A percentile compares a stretch with the other conserved stretches of the same genome.
Evolutionary conservation across 108 stramenopile genomes (phyloP).

Genomic region (Nitzschia sp.): DNA sequence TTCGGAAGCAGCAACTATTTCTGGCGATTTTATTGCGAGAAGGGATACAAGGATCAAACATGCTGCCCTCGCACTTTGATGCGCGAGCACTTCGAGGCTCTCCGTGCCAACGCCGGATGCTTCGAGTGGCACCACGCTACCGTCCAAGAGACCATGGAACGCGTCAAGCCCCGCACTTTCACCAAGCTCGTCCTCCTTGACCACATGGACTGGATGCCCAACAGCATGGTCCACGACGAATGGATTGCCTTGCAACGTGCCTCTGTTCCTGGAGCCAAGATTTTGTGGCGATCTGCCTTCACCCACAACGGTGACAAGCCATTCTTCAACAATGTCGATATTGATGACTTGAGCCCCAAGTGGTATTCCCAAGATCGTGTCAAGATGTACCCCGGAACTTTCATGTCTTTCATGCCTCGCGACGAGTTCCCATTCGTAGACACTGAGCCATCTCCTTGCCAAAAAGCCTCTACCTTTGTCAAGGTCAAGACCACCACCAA

Average conservation of each 20-base stretch:
- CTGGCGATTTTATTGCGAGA: constrained; percentile 58
- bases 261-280: constrained; percentile 51
- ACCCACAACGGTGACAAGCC: constrained; percentile 63
- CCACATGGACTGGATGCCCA: constrained; percentile 73
- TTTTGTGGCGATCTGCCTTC: constrained; percentile 63
- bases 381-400: constrained; percentile 66
- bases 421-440: constrained; percentile 57
- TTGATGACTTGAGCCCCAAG: constrained; percentile 49
- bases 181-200: constrained; percentile 59
- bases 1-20: constrained; percentile 58
- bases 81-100: constrained; percentile 48
- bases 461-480: constrained; percentile 39
- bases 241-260: constrained; percentile 65
- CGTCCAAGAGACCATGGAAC: constrained; percentile 64
- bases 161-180: constrained; percentile 54
- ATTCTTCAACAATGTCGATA: constrained; percentile 59
- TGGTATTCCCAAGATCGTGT: constrained; percentile 66
- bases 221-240: constrained; percentile 54
- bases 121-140: constrained; percentile 67
- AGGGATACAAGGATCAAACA: constrained; percentile 58
- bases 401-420: constrained; percentile 49
- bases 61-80: constrained; percentile 58
- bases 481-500: constrained; percentile 58
- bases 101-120: constrained; percentile 49
- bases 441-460: constrained; percentile 51